Evolutionary conservation across 768 basidiomycete genomes (phyloP), one percentile per base, ranked within the genome.

Genomic region (Phlebiopsis flavidoalba): DNA sequence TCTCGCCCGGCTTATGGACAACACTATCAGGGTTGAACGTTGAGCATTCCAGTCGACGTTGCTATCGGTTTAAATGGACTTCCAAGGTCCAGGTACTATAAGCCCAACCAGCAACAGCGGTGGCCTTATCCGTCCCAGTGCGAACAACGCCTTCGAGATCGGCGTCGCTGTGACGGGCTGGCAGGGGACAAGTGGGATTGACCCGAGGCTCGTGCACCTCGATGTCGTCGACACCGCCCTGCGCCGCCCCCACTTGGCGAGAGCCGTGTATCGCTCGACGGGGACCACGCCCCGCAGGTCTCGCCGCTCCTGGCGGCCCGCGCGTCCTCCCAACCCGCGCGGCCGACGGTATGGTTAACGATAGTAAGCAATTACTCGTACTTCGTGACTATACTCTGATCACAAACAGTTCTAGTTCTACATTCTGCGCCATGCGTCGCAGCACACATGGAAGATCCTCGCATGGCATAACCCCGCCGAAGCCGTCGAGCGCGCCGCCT

Each of bases 371-470:
- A n/a, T n/a, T n/a, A n/a, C n/a, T n/a, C n/a, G n/a, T n/a, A n/a
- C n/a, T n/a, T n/a, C n/a, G n/a, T n/a, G n/a, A n/a, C n/a, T n/a
- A n/a, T n/a, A n/a, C n/a, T n/a, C n/a, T n/a, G n/a, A n/a, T n/a
- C n/a, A n/a, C n/a, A n/a, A n/a, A n/a, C 60, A 93, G 91, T 93
- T 94, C 71, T 86, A 88, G 83, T 93, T 52, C 88, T 89, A 8
- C 72, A 77, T 5, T 79, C 83, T 17, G 87, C 88, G 0, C 86
- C 86, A 0, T 89, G 92, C 69, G 77, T 93, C 22, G 82, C 87
- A 2, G 88, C 86, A 1, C 89, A 92, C 64, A 84, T 92, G 84
- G 89, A 91, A 68, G 75, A 85, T n/a, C 64, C 75, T 89, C 5
- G 88, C 89, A 1, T 87, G 86, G 83, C 83, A 85, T 64, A 93